Percentiles rank a stretch among this genome's conserved stretches.
Conservation (phyloP, 2,329 filamentous ascomycete genomes). For the Annulohypoxylon truncatum region DNA sequence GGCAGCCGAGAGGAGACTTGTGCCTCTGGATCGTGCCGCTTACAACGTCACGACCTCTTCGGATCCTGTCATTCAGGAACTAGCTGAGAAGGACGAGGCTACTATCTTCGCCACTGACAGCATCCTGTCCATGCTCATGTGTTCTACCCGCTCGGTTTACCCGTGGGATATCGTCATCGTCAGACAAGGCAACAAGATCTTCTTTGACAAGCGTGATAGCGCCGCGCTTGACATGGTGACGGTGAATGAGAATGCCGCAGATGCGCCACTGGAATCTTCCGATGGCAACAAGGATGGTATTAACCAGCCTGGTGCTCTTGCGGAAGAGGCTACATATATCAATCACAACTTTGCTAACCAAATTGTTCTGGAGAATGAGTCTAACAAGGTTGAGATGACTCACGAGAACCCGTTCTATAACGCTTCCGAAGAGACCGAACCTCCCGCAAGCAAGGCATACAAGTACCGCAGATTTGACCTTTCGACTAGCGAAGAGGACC, state of each 20-base stretch:
- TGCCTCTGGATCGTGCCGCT: constrained; percentile 89
- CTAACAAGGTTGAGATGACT: constrained; percentile 82
- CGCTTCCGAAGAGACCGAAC: constrained; percentile 89
- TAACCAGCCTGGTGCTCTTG: constrained; percentile 92
- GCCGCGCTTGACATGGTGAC: constrained; percentile 96
- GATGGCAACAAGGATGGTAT: constrained; percentile 94
- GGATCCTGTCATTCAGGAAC: constrained; percentile 95
- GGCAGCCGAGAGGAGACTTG: constrained; percentile 86
- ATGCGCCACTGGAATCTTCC: constrained; percentile 89
- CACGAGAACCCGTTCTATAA: constrained; percentile 99
- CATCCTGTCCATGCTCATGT: constrained; percentile 99
- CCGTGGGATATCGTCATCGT: constrained; percentile 98
- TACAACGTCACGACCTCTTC: constrained; percentile 98
- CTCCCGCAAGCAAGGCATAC: constrained; percentile 95
- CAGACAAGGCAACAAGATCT: constrained; percentile 94
- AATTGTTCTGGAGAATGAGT: constrained; percentile 85
- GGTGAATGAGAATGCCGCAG: constrained; percentile 98
- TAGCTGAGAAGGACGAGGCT: constrained; percentile 94
- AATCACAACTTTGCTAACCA: constrained; percentile 99
- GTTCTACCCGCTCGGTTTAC: constrained; percentile 94
- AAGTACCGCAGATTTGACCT: constrained; percentile 98
- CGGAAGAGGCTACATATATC: constrained; percentile 98
- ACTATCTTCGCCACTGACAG: constrained; percentile 97
- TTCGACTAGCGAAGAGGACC: constrained; percentile 93
- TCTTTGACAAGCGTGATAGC: constrained; percentile 97